A percentile compares a stretch with the other conserved stretches of the same genome.
These are phyloP conservation scores for Kwoniella dejecticola DNA, from an alignment of 768 basidiomycete species.

Conservation along the genomic window DNA sequence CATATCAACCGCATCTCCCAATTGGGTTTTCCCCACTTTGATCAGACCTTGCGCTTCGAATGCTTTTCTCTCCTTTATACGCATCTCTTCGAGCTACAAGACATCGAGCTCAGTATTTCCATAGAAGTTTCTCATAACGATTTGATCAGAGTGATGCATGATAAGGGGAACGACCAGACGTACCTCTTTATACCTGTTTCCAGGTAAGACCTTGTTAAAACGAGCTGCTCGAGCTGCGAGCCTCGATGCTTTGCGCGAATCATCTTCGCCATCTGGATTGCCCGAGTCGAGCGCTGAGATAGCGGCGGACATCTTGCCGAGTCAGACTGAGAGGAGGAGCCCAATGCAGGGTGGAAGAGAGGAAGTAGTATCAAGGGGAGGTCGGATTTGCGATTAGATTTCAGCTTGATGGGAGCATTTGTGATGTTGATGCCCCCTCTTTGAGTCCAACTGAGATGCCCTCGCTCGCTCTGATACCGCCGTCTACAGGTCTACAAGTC, in stretches of 20 bases:
- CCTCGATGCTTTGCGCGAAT: slow-evolving; percentile 25
- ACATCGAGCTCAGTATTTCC: too few relatives aligned
- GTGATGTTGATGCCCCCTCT: too few relatives aligned
- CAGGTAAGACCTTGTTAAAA: slow-evolving; percentile 58
- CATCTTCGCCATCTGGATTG: slow-evolving; percentile 41
- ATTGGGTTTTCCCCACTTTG: slow-evolving; percentile 78
- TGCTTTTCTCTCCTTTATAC: slow-evolving; percentile 51
- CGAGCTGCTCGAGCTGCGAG: slow-evolving; percentile 47
- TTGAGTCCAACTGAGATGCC: too few relatives aligned
- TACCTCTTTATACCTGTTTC: slow-evolving; percentile 56
- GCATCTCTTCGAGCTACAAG: slow-evolving; percentile 55
- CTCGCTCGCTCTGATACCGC: too few relatives aligned
- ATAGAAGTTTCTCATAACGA: background rate
- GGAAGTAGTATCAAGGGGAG: too few relatives aligned
- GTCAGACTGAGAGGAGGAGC: too few relatives aligned
- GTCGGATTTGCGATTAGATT: too few relatives aligned
- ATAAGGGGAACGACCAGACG: background rate
- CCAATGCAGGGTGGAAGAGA: too few relatives aligned
- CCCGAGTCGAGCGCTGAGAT: slow-evolving; percentile 33
- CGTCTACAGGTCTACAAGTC: too few relatives aligned
- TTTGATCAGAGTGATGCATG: background rate
- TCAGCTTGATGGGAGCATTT: too few relatives aligned
- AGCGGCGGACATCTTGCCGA: slow-evolving; percentile 10
- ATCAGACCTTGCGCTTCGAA: slow-evolving; percentile 81
- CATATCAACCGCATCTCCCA: slow-evolving; percentile 90